phyloP scores from a whole-genome alignment of 768 basidiomycete genomes.

The Lactarius sanguifluus region DNA sequence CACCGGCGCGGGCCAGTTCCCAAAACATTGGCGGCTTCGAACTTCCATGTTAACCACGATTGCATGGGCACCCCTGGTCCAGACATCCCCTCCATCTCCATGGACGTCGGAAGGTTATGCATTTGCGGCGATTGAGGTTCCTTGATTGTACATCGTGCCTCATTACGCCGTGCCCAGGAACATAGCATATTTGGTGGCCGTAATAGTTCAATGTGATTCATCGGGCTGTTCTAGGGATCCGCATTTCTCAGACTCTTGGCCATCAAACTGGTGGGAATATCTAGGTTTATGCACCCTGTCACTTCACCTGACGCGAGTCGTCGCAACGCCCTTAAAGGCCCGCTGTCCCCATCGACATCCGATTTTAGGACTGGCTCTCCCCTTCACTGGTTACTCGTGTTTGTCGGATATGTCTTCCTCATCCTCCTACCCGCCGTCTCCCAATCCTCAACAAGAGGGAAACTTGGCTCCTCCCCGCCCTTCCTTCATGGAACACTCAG shows the following conservation, averaged over 20 bases:
- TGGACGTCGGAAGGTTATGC: constrained; percentile 25
- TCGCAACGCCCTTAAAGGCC: constrained; percentile 18
- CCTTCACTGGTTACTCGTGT: not conserved
- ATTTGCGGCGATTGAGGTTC: constrained; percentile 22
- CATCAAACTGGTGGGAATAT: constrained; percentile 9
- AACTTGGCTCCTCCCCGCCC: constrained; percentile 24
- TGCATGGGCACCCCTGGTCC: constrained; percentile 5
- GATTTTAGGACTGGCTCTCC: constrained; percentile 4
- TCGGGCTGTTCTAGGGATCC: constrained; percentile 8
- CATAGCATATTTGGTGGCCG: constrained; percentile 10
- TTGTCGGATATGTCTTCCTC: constrained; percentile 13
- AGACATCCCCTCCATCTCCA: constrained; percentile 18
- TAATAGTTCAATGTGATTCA: constrained; percentile 14
- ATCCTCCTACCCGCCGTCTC: not conserved
- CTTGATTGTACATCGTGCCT: not conserved
- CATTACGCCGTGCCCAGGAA: constrained; percentile 20
- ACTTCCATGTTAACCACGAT: constrained; percentile 14
- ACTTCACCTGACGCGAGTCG: not conserved
- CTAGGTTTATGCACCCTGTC: not conserved
- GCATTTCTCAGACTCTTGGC: constrained; percentile 3
- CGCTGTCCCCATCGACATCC: not conserved
- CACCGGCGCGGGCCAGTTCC: constrained; percentile 2
- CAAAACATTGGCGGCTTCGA: constrained; percentile 3
- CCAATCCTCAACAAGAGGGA: constrained; percentile 2
- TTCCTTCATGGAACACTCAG: constrained; percentile 14